A percentile compares a stretch with the other conserved stretches of the same genome.
Evolutionary conservation across 352 stramenopile species (phyloP).

Genomic region (Poterioochromonas sp.): DNA sequence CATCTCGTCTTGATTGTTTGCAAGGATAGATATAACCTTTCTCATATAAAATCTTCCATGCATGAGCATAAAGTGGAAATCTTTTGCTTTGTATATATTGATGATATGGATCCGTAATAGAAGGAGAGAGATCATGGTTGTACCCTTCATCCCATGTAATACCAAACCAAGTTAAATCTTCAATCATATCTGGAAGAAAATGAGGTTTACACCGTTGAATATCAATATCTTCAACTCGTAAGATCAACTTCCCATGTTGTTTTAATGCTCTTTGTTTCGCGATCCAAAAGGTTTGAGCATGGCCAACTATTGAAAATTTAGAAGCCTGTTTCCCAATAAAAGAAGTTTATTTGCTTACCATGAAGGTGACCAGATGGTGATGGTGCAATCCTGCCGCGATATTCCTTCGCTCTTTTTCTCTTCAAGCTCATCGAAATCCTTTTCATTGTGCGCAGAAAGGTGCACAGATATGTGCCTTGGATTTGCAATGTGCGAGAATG

Average conservation of each 20-base stretch:
- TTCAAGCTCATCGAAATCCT: too few relatives aligned
- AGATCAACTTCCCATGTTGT: not conserved
- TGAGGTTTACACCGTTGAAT: constrained; percentile 18
- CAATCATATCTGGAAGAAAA: constrained; percentile 2
- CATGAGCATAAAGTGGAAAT: not conserved
- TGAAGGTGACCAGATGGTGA: constrained; percentile 22
- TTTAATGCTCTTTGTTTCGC: not conserved
- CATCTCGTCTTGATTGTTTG: not conserved
- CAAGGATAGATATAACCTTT: constrained; percentile 22
- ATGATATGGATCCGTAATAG: not conserved
- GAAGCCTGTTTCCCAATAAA: not conserved
- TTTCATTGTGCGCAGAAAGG: too few relatives aligned
- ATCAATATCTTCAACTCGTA: constrained; percentile 29
- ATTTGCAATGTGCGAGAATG: too few relatives aligned
- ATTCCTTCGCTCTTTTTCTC: not conserved
- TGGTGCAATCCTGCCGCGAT: not conserved
- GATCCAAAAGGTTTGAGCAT: constrained; percentile 30
- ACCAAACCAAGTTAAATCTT: constrained; percentile 29
- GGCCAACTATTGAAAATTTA: not conserved
- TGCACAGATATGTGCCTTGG: too few relatives aligned
- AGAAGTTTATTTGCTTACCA: not conserved
- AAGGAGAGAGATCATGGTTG: not conserved
- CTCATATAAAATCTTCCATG: constrained; percentile 22
- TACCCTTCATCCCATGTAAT: not conserved
- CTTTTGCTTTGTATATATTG: not conserved